Evolutionary conservation across 371 early-diverging fungal genomes (phyloP).

Genomic region (Racocetra persica): DNA sequence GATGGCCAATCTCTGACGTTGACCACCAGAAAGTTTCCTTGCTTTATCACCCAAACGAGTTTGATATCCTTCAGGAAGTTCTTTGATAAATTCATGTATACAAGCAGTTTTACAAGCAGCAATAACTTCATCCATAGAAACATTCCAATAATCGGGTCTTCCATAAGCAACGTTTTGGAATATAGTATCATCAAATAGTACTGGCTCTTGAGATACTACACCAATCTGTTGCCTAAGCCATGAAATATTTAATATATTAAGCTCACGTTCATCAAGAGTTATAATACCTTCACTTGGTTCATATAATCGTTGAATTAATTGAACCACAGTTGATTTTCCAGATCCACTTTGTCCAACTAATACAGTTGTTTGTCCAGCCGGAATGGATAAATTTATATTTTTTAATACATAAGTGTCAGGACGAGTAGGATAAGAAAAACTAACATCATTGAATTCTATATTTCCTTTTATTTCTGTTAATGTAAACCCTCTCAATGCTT

Average conservation of each 20-base stretch:
- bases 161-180: constrained; percentile 36
- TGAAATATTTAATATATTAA: constrained; percentile 56
- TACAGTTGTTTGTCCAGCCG: constrained; percentile 63
- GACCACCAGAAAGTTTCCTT: constrained; percentile 72
- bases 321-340: constrained; percentile 64
- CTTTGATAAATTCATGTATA: constrained; percentile 76
- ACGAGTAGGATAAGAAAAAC: constrained; percentile 63
- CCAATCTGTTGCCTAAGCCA: constrained; percentile 60
- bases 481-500: constrained; percentile 58
- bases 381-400: constrained; percentile 56
- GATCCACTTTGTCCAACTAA: constrained; percentile 63
- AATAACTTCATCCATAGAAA: constrained; percentile 64
- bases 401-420: constrained; percentile 63
- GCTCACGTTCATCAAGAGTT: constrained; percentile 55
- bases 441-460: constrained; percentile 49
- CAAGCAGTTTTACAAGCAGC: constrained; percentile 69
- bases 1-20: constrained; percentile 76
- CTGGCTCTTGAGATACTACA: constrained; percentile 69
- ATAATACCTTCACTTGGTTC: constrained; percentile 49
- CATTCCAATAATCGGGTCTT: constrained; percentile 50
- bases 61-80: constrained; percentile 75
- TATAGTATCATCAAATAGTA: constrained; percentile 68
- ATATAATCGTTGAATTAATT: constrained; percentile 52
- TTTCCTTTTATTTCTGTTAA: constrained; percentile 50
- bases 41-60: constrained; percentile 84